A percentile compares a stretch with the other conserved stretches of the same genome.
These are phyloP conservation scores for Casaregolazyma lundiana DNA, from an alignment of 1,139 yeast species.

Conservation along the genomic window DNA sequence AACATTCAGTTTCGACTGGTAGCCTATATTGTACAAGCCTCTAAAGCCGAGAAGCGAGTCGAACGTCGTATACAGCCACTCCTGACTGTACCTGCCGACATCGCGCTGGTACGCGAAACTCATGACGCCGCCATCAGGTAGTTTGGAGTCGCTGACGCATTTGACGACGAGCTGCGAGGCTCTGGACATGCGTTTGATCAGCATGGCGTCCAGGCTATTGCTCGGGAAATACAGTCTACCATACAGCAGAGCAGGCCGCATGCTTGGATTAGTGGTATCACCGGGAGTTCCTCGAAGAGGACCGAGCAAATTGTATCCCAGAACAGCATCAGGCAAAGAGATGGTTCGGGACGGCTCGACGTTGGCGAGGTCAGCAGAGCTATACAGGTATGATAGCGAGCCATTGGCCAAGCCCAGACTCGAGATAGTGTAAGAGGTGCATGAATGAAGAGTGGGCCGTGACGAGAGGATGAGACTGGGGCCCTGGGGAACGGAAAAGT, in stretches of 20 bases:
- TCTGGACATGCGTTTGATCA: conserved; percentile 58
- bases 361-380: conserved; percentile 53
- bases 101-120: conserved; percentile 72
- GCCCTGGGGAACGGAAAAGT: conserved; percentile 71
- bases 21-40: conserved; percentile 65
- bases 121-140: conserved; percentile 52
- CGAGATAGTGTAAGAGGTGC: conserved; percentile 68
- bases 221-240: conserved; percentile 91
- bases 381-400: conserved; percentile 74
- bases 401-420: conserved; percentile 72
- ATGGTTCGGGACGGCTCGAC: conserved; percentile 51
- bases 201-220: conserved; percentile 83
- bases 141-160: conserved; percentile 67
- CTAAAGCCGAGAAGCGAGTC: conserved; percentile 85
- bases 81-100: conserved; percentile 62
- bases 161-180: conserved; percentile 64
- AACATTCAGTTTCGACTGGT: conserved; percentile 19
- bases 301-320: conserved; percentile 66
- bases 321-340: conserved; percentile 66
- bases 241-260: conserved; percentile 46
- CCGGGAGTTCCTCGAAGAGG: conserved; percentile 34
- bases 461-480: conserved; percentile 65
- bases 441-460: conserved; percentile 65
- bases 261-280: neutral
- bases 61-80: conserved; percentile 79